phyloP scores from a whole-genome alignment of 805 yeast genomes.

The Saccharomycopsis fodiens region DNA sequence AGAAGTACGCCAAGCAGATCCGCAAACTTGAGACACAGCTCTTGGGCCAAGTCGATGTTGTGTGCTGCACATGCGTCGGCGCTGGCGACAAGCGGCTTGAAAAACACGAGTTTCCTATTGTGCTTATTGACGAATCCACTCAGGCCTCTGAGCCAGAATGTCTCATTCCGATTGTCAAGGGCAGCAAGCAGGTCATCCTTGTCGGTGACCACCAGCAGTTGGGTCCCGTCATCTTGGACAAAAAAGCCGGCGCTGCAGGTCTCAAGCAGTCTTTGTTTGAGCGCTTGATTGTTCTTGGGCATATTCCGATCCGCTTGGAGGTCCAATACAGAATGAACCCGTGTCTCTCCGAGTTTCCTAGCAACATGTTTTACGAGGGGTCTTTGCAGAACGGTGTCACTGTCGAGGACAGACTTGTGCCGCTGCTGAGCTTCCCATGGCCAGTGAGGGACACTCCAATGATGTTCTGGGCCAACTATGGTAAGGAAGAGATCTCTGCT shows the following conservation, averaged over 20 bases:
- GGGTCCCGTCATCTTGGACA: slow-evolving; percentile 83
- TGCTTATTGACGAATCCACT: slow-evolving; percentile 85
- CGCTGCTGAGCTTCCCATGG: slow-evolving; percentile 75
- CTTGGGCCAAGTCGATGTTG: slow-evolving; percentile 58
- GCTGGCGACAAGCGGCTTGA: slow-evolving; percentile 71
- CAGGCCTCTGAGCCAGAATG: slow-evolving; percentile 93
- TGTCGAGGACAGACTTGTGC: slow-evolving; percentile 54
- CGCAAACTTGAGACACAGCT: slow-evolving; percentile 42
- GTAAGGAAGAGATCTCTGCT: slow-evolving; percentile 80
- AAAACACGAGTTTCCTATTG: slow-evolving; percentile 57
- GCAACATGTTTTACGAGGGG: slow-evolving; percentile 91
- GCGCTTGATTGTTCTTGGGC: slow-evolving; percentile 73
- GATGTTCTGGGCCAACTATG: slow-evolving; percentile 92
- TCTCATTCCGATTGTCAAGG: slow-evolving; percentile 80
- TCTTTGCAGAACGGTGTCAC: slow-evolving; percentile 88
- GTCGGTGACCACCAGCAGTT: slow-evolving; percentile 96
- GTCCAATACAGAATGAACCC: slow-evolving; percentile 97
- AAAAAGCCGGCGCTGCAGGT: slow-evolving; percentile 80
- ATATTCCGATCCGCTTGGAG: slow-evolving; percentile 75
- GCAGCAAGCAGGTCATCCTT: slow-evolving; percentile 80
- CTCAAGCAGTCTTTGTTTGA: slow-evolving; percentile 82
- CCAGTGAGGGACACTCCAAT: slow-evolving; percentile 77
- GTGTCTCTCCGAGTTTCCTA: slow-evolving; percentile 73
- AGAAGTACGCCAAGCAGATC: slow-evolving; percentile 34
- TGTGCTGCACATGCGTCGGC: slow-evolving; percentile 89